A percentile compares a stretch with the other conserved stretches of the same genome.
phyloP scores from a whole-genome alignment of 2,329 filamentous ascomycete genomes.

The Cladosporium sp. region DNA sequence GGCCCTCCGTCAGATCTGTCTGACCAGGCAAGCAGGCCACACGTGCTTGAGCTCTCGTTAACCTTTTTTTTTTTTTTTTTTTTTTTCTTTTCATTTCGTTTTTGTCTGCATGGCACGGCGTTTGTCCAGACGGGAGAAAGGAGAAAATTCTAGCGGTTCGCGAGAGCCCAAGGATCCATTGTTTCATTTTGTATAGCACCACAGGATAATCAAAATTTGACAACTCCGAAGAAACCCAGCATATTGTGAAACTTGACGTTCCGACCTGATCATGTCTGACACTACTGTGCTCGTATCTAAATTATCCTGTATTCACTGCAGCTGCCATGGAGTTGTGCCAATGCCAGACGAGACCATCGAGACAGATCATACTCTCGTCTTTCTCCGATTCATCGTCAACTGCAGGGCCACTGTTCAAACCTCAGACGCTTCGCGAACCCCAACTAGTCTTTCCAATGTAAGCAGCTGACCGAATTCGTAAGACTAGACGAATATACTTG shows the following conservation, averaged over 20 bases:
- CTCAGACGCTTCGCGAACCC: neutral
- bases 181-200: constrained; percentile 6
- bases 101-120: neutral
- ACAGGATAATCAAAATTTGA: neutral
- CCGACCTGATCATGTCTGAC: neutral
- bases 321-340: too few relatives aligned
- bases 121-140: neutral
- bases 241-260: too few relatives aligned
- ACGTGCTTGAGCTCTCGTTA: neutral
- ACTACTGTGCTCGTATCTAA: neutral
- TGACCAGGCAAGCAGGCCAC: neutral
- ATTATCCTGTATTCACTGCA: neutral
- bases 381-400: neutral
- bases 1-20: neutral
- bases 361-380: neutral
- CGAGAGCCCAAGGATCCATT: neutral
- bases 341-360: too few relatives aligned
- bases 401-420: fast-evolving
- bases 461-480: neutral
- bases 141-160: neutral
- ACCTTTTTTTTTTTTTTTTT: neutral
- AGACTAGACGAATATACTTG: neutral
- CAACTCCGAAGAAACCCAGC: neutral
- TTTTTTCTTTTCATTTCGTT: neutral
- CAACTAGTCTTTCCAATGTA: neutral